phyloP scores from a whole-genome alignment of 1,284 basidiomycete species.

The Pyrrhoderma lamaoense region DNA sequence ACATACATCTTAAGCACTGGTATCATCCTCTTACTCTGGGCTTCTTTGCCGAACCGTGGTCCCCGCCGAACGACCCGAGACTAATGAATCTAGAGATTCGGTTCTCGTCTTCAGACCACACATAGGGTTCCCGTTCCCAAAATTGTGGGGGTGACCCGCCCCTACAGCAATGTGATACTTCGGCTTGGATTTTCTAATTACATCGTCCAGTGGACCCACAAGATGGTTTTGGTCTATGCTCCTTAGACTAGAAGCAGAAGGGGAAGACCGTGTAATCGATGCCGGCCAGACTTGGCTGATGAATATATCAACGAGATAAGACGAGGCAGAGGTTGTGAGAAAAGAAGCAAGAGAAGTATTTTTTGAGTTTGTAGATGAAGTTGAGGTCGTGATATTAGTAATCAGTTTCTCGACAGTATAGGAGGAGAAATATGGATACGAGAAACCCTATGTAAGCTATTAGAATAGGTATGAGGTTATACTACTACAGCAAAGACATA shows the following conservation, averaged over 20 bases:
- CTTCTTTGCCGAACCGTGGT: conserved; percentile 58
- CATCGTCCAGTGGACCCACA: conserved; percentile 58
- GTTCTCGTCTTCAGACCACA: conserved; percentile 68
- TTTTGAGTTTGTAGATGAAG: conserved; percentile 29
- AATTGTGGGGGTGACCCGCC: conserved; percentile 56
- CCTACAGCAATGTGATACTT: conserved; percentile 73
- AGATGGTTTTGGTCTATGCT: conserved; percentile 37
- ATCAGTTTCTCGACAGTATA: conserved; percentile 68
- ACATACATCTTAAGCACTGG: conserved; percentile 13
- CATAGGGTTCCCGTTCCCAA: conserved; percentile 89
- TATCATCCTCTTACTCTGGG: conserved; percentile 80
- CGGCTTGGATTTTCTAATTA: conserved; percentile 59
- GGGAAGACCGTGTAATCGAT: conserved; percentile 58
- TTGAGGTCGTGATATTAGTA: conserved; percentile 53
- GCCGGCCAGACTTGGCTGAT: conserved; percentile 77
- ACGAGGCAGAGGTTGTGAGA: conserved; percentile 43
- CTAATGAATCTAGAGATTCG: conserved; percentile 74
- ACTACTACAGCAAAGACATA: conserved; percentile 24
- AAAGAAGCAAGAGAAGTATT: conserved; percentile 64
- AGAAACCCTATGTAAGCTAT: conserved; percentile 45
- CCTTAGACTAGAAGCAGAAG: conserved; percentile 36
- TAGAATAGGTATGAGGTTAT: conserved; percentile 5
- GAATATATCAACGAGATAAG: conserved; percentile 74
- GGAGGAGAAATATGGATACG: conserved; percentile 63
- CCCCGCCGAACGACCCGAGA: conserved; percentile 78